A percentile compares a stretch with the other conserved stretches of the same genome.
Evolutionary conservation across 1,284 basidiomycete species (phyloP).

Genomic region (Xanthoconium separans): DNA sequence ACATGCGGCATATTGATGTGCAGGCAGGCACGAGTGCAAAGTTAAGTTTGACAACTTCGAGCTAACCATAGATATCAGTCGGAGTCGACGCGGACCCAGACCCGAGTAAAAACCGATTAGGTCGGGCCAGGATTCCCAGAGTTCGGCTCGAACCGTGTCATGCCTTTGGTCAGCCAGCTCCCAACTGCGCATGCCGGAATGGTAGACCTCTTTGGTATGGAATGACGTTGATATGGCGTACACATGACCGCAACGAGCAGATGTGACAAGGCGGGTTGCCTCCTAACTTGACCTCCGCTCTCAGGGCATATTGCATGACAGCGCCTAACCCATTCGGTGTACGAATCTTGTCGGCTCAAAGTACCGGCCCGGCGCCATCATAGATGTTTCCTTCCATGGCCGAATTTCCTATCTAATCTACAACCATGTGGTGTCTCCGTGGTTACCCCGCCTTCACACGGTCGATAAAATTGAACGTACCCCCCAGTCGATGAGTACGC

Average conservation of each 20-base stretch:
- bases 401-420: constrained; percentile 1
- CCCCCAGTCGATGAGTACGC: no score
- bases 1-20: background rate
- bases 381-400: background rate
- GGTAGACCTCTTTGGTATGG: constrained; percentile 3
- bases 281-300: background rate
- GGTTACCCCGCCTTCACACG: constrained; percentile 6
- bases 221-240: constrained; percentile 15
- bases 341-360: background rate
- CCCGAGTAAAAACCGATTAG: background rate
- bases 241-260: background rate
- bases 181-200: background rate
- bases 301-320: background rate
- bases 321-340: background rate
- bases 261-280: background rate
- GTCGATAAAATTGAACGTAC: background rate
- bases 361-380: constrained; percentile 2
- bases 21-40: constrained; percentile 12
- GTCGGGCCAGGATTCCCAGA: constrained; percentile 1
- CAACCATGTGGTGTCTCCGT: constrained; percentile 4
- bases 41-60: constrained; percentile 23
- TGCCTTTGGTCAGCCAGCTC: background rate
- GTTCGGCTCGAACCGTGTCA: background rate
- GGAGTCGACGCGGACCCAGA: constrained; percentile 9
- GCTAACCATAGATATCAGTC: constrained; percentile 14